Percentiles rank a stretch among this genome's conserved stretches.
Conservation (phyloP, 2,329 filamentous ascomycete species). For the Stromatinia cepivora region DNA sequence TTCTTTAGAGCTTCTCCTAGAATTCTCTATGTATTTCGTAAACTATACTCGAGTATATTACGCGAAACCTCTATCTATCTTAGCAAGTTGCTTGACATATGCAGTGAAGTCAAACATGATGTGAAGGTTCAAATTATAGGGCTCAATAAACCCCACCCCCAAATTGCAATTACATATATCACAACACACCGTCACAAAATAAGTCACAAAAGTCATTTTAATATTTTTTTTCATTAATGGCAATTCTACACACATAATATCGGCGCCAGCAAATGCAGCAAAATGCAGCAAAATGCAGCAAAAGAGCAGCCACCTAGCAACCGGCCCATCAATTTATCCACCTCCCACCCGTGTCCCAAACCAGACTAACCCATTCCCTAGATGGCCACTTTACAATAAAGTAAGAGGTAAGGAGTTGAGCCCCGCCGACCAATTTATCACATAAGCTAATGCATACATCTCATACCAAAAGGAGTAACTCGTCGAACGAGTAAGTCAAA, state of each 20-base stretch:
- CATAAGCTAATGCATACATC: not conserved
- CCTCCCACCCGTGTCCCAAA: not conserved
- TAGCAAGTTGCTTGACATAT: too few species aligned
- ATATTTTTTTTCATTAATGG: not conserved
- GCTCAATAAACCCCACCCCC: not conserved
- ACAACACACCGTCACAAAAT: not conserved
- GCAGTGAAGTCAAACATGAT: not conserved
- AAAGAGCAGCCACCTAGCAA: conserved; percentile 7
- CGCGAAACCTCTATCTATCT: not conserved
- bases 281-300: not conserved
- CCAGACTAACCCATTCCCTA: conserved; percentile 7
- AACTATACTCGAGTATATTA: not conserved
- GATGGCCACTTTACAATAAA: conserved; percentile 12
- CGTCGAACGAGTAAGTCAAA: not conserved
- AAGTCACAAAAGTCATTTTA: not conserved
- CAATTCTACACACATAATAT: conserved; percentile 15
- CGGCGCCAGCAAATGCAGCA: conserved; percentile 9
- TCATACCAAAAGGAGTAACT: not conserved
- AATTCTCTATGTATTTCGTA: not conserved
- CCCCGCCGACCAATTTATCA: not conserved
- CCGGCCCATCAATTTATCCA: conserved; percentile 10
- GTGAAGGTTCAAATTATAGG: too few species aligned
- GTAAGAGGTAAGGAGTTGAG: not conserved
- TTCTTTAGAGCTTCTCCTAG: not conserved
- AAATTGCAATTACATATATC: not conserved